These are phyloP conservation scores for Metahyphopichia silvanorum DNA, from an alignment of 805 yeast genomes.

Conservation along the genomic window DNA sequence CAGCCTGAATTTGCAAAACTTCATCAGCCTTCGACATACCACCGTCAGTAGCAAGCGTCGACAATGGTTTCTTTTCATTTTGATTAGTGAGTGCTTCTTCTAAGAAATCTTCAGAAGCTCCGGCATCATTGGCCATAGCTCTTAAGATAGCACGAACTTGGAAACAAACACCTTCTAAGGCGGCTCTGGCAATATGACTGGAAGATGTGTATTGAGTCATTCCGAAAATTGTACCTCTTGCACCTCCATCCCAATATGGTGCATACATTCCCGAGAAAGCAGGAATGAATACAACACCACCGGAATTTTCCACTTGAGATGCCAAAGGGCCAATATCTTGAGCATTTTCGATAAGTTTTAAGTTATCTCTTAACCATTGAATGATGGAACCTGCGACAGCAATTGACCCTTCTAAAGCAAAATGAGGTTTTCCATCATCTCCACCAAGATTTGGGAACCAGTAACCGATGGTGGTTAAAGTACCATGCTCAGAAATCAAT, in stretches of 20 bases:
- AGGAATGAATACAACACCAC: conserved; percentile 93
- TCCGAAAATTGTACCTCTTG: conserved; percentile 91
- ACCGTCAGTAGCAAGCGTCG: conserved; percentile 79
- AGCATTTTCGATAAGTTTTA: conserved; percentile 75
- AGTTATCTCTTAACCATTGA: conserved; percentile 91
- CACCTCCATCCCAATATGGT: conserved; percentile 93
- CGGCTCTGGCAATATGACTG: conserved; percentile 90
- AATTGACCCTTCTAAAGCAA: conserved; percentile 91
- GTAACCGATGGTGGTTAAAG: conserved; percentile 85
- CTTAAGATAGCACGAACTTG: conserved; percentile 88
- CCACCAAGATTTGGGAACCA: conserved; percentile 72
- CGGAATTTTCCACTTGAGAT: conserved; percentile 72
- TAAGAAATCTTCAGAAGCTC: conserved; percentile 55
- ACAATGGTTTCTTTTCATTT: conserved; percentile 43
- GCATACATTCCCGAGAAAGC: conserved; percentile 93
- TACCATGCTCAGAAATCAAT: conserved; percentile 72
- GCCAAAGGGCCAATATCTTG: conserved; percentile 91
- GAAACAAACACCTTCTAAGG: conserved; percentile 91
- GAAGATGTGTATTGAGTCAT: conserved; percentile 91
- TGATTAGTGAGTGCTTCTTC: conserved; percentile 49
- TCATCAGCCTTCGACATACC: conserved; percentile 92
- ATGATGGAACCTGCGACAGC: conserved; percentile 95
- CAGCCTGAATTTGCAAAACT: conserved; percentile 92
- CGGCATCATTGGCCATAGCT: conserved; percentile 87
- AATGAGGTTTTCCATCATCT: conserved; percentile 59